These are phyloP conservation scores for Hymenoscyphus linearis DNA, from an alignment of 2,329 filamentous ascomycete genomes.

Conservation along the genomic window DNA sequence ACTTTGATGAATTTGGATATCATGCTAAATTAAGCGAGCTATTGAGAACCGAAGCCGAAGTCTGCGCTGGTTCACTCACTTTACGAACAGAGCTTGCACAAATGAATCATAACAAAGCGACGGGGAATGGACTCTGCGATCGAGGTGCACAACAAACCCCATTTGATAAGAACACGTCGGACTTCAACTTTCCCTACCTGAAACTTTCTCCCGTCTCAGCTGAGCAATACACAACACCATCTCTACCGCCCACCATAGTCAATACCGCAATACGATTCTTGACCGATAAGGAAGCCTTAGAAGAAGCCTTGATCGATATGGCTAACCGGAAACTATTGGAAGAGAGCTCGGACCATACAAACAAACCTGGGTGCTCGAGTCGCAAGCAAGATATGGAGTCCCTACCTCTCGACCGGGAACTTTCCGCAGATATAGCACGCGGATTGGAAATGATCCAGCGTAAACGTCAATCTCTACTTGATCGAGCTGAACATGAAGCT, in stretches of 20 bases:
- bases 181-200: neutral
- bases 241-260: neutral
- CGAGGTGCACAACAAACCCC: neutral
- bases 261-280: neutral
- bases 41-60: neutral
- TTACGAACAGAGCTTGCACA: neutral
- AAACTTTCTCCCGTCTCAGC: neutral
- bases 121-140: neutral
- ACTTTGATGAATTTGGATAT: neutral
- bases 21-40: neutral
- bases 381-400: too few species aligned
- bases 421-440: too few species aligned
- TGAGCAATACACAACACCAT: neutral
- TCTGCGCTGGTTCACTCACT: neutral
- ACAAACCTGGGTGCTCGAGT: too few species aligned
- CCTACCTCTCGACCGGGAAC: too few species aligned
- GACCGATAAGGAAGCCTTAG: neutral
- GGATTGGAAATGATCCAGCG: too few species aligned
- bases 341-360: too few species aligned
- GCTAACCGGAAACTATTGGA: too few species aligned
- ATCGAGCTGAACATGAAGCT: too few species aligned
- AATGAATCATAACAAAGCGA: neutral
- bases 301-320: neutral
- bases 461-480: too few species aligned
- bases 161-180: neutral